Base-by-base conservation (phyloP, 2,329 filamentous ascomycete genomes). In the Trichoderma semiorbis region DNA sequence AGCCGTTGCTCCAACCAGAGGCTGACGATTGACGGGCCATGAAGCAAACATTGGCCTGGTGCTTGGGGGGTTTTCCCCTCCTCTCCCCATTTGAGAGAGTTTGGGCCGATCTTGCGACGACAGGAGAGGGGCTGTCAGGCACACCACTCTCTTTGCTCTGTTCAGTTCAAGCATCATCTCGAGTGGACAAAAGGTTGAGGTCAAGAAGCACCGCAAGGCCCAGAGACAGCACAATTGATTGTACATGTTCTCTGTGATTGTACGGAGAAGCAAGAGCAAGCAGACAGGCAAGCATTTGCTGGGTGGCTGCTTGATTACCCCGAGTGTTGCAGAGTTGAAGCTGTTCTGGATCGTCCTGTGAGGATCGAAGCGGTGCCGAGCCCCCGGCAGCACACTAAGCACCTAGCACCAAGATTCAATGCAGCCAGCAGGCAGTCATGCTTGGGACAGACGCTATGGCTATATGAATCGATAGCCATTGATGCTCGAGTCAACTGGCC, bases 321-420 rank as follows among this genome's bases (percentile, higher is more conserved):
- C 53, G 16, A 32, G 28, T 14, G 24, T 53, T 18, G 66, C 66
- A 47, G 57, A 50, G n/a, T 11, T 30, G 66, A 69, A 61, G 24
- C 66, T 53, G 43, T 61, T 72, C 65, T 72, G 43, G 61, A 55
- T 62, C 65, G 57, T 63, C 55, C 28, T 39, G 50, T 21, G 50
- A 62, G 70, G 64, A 72, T 62, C 70, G 39, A 72, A 63, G 39
- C 69, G 57, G 66, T 53, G 66, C 66, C 66, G 57, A 50, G 57
- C 66, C 66, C 66, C 66, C 66, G 66, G 66, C 50, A 64, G 68
- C 39, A 47, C 70, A 66, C 70, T 60, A 72, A 68, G 11, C 26
- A 26, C 18, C 26, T 32, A 60, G 57, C 18, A 60, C 28, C 16
- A 18, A 60, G 57, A 34, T 60, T 60, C 57, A 60, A 60, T 60